Evolutionary conservation across 768 basidiomycete genomes (phyloP).

Genomic region (Lactarius pseudohatsudake): DNA sequence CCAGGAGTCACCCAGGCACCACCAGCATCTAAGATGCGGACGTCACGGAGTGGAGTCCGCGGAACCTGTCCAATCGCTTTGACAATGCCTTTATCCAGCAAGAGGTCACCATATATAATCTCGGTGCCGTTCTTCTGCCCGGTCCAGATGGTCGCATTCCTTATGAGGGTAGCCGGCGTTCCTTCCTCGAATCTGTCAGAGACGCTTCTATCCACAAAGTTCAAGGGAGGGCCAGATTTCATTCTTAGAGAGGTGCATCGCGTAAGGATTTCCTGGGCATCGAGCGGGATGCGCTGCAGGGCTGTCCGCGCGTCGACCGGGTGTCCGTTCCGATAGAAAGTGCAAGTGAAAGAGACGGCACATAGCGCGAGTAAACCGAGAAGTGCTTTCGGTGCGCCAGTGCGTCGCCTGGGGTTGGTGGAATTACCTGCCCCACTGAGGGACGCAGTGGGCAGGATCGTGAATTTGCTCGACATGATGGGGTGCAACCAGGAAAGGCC

Average conservation of each 20-base stretch:
- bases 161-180: conserved; percentile 64
- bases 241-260: conserved; percentile 36
- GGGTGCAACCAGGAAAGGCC: background rate
- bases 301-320: background rate
- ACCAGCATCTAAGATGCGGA: conserved; percentile 57
- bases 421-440: conserved; percentile 2
- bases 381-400: background rate
- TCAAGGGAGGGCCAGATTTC: conserved; percentile 35
- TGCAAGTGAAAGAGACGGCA: conserved; percentile 15
- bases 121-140: conserved; percentile 57
- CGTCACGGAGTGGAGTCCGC: conserved; percentile 39
- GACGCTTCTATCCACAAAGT: conserved; percentile 34
- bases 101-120: conserved; percentile 57
- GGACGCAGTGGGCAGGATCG: conserved; percentile 5
- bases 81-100: conserved; percentile 66
- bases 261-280: conserved; percentile 34
- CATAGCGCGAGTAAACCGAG: conserved; percentile 11
- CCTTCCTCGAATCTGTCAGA: conserved; percentile 70
- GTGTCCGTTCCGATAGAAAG: conserved; percentile 12
- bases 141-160: conserved; percentile 68
- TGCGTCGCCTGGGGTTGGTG: conserved; percentile 3
- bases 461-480: conserved; percentile 20
- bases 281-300: conserved; percentile 28
- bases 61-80: conserved; percentile 53
- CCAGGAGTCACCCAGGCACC: conserved; percentile 69